phyloP scores from a whole-genome alignment of 2,329 filamentous ascomycete genomes.

The Grosmannia huntii region DNA sequence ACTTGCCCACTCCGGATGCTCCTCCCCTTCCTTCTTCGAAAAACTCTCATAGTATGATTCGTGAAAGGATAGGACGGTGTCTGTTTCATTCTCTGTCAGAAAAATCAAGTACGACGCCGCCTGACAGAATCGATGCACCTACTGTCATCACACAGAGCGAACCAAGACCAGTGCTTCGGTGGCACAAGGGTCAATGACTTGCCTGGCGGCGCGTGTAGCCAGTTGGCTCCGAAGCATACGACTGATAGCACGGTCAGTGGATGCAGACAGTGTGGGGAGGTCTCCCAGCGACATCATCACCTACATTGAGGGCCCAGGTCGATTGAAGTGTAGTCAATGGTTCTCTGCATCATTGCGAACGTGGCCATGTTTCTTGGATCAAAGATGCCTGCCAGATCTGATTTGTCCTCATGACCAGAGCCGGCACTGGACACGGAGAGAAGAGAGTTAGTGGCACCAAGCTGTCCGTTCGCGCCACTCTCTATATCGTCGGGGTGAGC shows the following conservation, averaged over 20 bases:
- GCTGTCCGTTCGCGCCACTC: background rate
- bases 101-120: too few species aligned
- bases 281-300: constrained; percentile 11
- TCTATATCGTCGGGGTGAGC: background rate
- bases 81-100: constrained; percentile 20
- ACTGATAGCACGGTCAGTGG: constrained; percentile 25
- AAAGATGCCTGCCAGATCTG: background rate
- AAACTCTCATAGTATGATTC: constrained; percentile 33
- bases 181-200: constrained; percentile 23
- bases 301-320: constrained; percentile 54
- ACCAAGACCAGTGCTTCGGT: constrained; percentile 53
- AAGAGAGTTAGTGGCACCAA: background rate
- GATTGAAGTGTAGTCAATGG: constrained; percentile 65
- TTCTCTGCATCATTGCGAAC: constrained; percentile 47
- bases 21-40: constrained; percentile 12
- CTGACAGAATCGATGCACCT: too few species aligned
- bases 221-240: constrained; percentile 61
- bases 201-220: constrained; percentile 28
- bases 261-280: background rate
- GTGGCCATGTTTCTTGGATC: constrained; percentile 19
- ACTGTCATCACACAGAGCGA: constrained; percentile 54
- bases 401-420: background rate
- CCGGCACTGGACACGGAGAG: too few species aligned
- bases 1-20: constrained; percentile 13
- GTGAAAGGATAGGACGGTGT: constrained; percentile 58